Evolutionary conservation across 2,329 filamentous ascomycete species (phyloP), one percentile per base, ranked within the genome.

Genomic region (Trichoderma atroviride): DNA sequence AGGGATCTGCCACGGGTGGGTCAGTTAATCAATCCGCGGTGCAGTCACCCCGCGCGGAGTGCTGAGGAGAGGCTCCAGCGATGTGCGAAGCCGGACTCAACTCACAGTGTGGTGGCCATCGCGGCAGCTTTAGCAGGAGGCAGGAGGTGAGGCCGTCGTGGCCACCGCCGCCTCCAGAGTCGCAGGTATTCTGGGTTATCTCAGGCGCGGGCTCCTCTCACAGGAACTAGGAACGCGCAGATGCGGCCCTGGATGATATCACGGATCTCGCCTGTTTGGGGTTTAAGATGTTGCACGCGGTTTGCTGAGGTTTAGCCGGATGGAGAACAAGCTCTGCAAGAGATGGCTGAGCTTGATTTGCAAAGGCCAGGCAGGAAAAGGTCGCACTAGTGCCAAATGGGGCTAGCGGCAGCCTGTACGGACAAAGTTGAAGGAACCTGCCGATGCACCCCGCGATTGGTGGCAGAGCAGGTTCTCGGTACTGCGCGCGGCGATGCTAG

Each of bases 1-100:
- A 87, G 80, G n/a, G 86, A 85, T 71, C 87, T 88, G 73, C 40
- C 71, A 59, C 5, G 69, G 70, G 70, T 71, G 73, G 72, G 37
- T 69, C 64, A 64, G 72, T 72, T 57, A 73, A 70, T 68, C 7
- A 60, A 53, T 74, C 70, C 27, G 68, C 52, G 61, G 55, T 65
- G 60, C 31, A 69, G 40, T 0, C 29, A 27, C 47, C 57, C 50
- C 57, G 58, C 47, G 55, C 53, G 40, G 27, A 35, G 37, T 68
- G 50, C 62, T 74, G 73, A 68, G 37, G 22, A 27, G 19, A 22
- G 35, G 37, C 47, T 35, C 62, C 62, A 53, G 40, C 47, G 62
- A 61, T 56, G 68, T 58, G 31, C 52, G 31, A 40, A 24, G 47
- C 47, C 47, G 33, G 56, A 75, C 76, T 37, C 56, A 43, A 75